A percentile compares a stretch with the other conserved stretches of the same genome.
These are phyloP conservation scores for Fistulinella cinereoalba DNA, from an alignment of 1,284 basidiomycete species.

Conservation along the genomic window DNA sequence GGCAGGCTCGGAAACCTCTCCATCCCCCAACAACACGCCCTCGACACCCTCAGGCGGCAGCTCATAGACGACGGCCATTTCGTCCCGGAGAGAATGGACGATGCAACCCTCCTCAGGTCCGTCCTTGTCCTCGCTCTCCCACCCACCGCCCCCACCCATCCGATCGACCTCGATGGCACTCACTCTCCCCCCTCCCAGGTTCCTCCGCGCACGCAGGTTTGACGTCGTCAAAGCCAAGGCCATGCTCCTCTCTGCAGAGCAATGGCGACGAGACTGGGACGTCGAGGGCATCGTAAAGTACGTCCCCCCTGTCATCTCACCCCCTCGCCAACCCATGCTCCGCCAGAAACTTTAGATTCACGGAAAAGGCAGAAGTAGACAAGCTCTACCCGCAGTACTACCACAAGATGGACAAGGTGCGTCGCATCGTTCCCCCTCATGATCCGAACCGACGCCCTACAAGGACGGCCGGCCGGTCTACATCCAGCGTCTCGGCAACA, in stretches of 20 bases:
- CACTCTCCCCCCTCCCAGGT: slow-evolving; percentile 43
- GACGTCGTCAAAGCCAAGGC: slow-evolving; percentile 78
- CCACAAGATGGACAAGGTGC: slow-evolving; percentile 92
- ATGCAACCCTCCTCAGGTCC: slow-evolving; percentile 73
- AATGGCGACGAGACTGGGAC: slow-evolving; percentile 89
- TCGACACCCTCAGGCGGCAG: slow-evolving; percentile 72
- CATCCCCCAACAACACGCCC: slow-evolving; percentile 64
- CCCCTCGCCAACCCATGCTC: too few species aligned
- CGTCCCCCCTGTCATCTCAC: slow-evolving; percentile 25
- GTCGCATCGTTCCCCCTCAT: neutral
- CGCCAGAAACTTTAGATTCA: slow-evolving; percentile 82
- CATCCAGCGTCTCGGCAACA: slow-evolving; percentile 89
- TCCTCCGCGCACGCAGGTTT: slow-evolving; percentile 92
- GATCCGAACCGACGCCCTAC: neutral
- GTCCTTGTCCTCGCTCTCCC: too few species aligned
- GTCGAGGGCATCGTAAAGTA: slow-evolving; percentile 87
- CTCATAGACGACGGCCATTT: slow-evolving; percentile 61
- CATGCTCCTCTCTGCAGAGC: slow-evolving; percentile 83
- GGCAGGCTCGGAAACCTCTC: slow-evolving; percentile 85
- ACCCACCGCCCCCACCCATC: slow-evolving; percentile 1
- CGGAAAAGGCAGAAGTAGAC: slow-evolving; percentile 81
- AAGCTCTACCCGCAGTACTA: slow-evolving; percentile 96
- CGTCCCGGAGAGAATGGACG: slow-evolving; percentile 75
- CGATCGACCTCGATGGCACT: slow-evolving; percentile 8
- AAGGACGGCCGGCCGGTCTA: slow-evolving; percentile 97